phyloP scores from a whole-genome alignment of 2,329 filamentous ascomycete genomes.

The Xylariales sp. region DNA sequence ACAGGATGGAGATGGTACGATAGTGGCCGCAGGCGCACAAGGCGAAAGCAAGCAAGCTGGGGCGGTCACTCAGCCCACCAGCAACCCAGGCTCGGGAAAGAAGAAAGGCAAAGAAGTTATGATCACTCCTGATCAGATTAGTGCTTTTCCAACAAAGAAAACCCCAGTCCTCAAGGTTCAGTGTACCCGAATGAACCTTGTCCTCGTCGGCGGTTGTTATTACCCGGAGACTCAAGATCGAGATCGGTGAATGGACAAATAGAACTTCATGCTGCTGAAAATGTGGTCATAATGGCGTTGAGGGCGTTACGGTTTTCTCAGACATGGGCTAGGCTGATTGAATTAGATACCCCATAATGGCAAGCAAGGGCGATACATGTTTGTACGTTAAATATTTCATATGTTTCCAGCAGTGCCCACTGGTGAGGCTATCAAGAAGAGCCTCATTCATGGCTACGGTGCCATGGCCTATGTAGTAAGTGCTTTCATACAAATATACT shows the following conservation, averaged over 20 bases:
- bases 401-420: neutral
- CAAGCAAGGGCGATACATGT: conserved; percentile 20
- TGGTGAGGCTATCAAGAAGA: neutral
- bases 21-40: conserved; percentile 56
- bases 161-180: conserved; percentile 92
- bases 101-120: conserved; percentile 92
- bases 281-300: conserved; percentile 18
- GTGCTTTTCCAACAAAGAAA: conserved; percentile 95
- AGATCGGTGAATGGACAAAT: conserved; percentile 38
- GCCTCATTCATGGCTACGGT: neutral
- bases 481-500: neutral
- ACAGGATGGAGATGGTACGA: conserved; percentile 53
- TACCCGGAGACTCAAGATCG: conserved; percentile 59
- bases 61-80: conserved; percentile 48
- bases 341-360: conserved; percentile 37
- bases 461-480: neutral
- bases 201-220: conserved; percentile 83
- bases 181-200: conserved; percentile 95
- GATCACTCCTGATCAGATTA: conserved; percentile 92
- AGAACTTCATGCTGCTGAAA: neutral
- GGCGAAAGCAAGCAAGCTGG: conserved; percentile 55
- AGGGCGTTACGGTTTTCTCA: conserved; percentile 31
- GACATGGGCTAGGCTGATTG: conserved; percentile 10
- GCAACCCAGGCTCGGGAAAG: conserved; percentile 57
- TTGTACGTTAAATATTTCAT: conserved; percentile 6